These are phyloP conservation scores for Decorospora gaudefroyi DNA, from an alignment of 2,329 filamentous ascomycete species.

Conservation along the genomic window DNA sequence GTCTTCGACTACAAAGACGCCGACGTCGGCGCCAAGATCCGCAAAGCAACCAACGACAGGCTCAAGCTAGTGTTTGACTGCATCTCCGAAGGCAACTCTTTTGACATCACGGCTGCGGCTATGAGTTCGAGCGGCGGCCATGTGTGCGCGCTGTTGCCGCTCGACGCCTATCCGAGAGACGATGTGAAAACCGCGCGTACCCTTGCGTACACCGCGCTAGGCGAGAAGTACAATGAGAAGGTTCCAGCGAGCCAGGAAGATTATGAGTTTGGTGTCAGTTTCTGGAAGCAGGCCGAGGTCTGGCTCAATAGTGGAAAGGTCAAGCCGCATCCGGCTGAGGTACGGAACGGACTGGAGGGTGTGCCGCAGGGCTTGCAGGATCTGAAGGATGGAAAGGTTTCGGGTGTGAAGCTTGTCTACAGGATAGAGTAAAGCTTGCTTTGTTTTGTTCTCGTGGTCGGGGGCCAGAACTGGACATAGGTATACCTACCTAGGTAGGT, in stretches of 20 bases:
- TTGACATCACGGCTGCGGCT: slow-evolving; percentile 27
- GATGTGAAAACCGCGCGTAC: slow-evolving; percentile 52
- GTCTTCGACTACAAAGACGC: slow-evolving; percentile 58
- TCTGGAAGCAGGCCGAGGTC: slow-evolving; percentile 29
- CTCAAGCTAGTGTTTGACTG: slow-evolving; percentile 57
- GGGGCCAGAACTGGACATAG: too few relatives aligned
- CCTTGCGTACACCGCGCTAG: slow-evolving; percentile 52
- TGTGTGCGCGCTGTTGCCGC: slow-evolving; percentile 24
- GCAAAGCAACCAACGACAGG: slow-evolving; percentile 51
- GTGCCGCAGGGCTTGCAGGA: slow-evolving; percentile 41
- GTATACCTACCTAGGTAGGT: too few relatives aligned
- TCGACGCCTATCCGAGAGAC: slow-evolving; percentile 47
- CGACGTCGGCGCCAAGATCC: slow-evolving; percentile 54
- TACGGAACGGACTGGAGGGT: slow-evolving; percentile 37
- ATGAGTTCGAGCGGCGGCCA: slow-evolving; percentile 30
- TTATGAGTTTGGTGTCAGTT: slow-evolving; percentile 38
- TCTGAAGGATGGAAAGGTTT: slow-evolving; percentile 41
- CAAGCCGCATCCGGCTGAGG: slow-evolving; percentile 38
- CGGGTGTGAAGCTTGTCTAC: slow-evolving; percentile 45
- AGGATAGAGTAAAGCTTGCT: slow-evolving; percentile 12
- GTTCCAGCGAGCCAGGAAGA: slow-evolving; percentile 35
- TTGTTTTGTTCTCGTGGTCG: too few relatives aligned
- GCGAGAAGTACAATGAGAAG: slow-evolving; percentile 45
- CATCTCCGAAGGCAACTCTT: slow-evolving; percentile 41
- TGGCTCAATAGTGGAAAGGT: slow-evolving; percentile 39